Evolutionary conservation across 352 stramenopile genomes (phyloP).

Genomic region (Phytophthora pseudosyringae): DNA sequence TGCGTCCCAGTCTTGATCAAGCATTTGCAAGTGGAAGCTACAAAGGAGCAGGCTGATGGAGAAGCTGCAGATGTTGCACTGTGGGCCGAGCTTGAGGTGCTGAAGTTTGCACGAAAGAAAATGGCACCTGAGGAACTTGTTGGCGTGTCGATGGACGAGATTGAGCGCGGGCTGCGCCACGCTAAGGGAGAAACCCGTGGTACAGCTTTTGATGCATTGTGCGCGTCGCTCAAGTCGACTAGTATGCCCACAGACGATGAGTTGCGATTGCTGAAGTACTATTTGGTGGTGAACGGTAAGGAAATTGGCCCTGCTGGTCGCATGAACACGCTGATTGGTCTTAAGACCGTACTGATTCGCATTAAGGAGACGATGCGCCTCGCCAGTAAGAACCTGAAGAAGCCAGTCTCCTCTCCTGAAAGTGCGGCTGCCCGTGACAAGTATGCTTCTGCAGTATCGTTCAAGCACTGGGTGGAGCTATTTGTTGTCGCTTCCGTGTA

Average conservation of each 20-base stretch:
- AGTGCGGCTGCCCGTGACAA: slow-evolving; percentile 21
- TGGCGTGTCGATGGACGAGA: slow-evolving; percentile 55
- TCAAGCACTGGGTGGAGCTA: slow-evolving; percentile 72
- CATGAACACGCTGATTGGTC: slow-evolving; percentile 76
- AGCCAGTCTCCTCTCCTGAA: slow-evolving; percentile 5
- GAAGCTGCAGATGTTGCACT: slow-evolving; percentile 50
- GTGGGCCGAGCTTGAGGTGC: slow-evolving; percentile 79
- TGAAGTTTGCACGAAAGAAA: slow-evolving; percentile 82
- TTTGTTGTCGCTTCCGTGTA: slow-evolving; percentile 76
- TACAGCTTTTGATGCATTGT: slow-evolving; percentile 83
- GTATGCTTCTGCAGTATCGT: slow-evolving; percentile 44
- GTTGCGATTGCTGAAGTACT: slow-evolving; percentile 64
- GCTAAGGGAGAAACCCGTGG: slow-evolving; percentile 58
- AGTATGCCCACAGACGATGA: slow-evolving; percentile 68
- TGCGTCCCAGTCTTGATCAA: slow-evolving; percentile 62
- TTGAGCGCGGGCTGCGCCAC: slow-evolving; percentile 68
- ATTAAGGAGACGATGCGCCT: slow-evolving; percentile 74
- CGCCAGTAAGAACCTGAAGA: slow-evolving; percentile 44
- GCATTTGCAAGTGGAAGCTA: slow-evolving; percentile 43
- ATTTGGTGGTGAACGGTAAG: slow-evolving; percentile 76
- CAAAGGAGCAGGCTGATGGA: slow-evolving; percentile 12
- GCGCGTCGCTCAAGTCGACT: slow-evolving; percentile 81
- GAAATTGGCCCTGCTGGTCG: slow-evolving; percentile 68
- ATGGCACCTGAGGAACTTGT: slow-evolving; percentile 65
- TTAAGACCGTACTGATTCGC: slow-evolving; percentile 81